A percentile compares a stretch with the other conserved stretches of the same genome.
Evolutionary conservation across 176 grass and related monocot genomes (phyloP).

Genomic region (Oryza longistaminata): DNA sequence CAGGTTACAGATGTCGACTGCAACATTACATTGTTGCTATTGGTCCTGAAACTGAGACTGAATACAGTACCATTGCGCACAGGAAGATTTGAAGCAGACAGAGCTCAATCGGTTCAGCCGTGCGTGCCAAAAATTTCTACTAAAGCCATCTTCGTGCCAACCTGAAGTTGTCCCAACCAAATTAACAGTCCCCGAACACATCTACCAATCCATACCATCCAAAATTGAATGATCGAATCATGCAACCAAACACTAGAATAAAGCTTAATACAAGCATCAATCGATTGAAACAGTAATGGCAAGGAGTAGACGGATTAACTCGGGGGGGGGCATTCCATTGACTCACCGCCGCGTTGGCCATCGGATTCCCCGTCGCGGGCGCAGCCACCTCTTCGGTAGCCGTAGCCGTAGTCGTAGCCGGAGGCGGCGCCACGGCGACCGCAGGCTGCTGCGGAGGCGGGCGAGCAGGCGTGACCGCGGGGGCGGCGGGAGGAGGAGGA

Average conservation of each 20-base stretch:
- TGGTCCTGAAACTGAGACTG: background rate
- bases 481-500: background rate
- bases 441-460: background rate
- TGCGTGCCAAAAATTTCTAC: background rate
- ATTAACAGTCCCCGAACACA: background rate
- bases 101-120: background rate
- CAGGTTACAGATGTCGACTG: background rate
- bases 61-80: background rate
- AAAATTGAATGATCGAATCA: background rate
- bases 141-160: background rate
- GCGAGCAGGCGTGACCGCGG: background rate
- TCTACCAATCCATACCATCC: background rate
- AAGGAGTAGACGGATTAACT: background rate
- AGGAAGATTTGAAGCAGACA: background rate
- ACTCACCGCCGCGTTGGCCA: conserved; percentile 30
- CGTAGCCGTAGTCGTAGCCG: background rate
- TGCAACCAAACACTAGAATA: background rate
- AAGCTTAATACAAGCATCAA: background rate
- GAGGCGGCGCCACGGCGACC: background rate
- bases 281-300: background rate
- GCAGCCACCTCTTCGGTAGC: background rate
- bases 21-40: background rate
- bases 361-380: background rate
- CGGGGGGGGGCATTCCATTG: background rate
- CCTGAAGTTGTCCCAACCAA: background rate